These are phyloP conservation scores for Lecanicillium sp. DNA, from an alignment of 2,329 filamentous ascomycete genomes.

Conservation along the genomic window DNA sequence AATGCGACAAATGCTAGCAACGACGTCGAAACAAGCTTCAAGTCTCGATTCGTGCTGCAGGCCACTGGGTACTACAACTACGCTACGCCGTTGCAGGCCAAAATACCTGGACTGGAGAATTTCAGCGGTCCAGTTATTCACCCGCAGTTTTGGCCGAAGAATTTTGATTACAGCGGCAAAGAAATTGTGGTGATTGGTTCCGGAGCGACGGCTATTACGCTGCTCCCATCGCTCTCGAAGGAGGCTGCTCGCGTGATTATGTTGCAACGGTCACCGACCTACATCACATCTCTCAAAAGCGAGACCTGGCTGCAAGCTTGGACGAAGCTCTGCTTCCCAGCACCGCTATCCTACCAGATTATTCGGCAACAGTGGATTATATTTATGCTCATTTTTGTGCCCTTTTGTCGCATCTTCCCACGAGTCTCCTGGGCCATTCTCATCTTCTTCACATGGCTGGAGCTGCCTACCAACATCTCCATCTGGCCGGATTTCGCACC, in stretches of 20 bases:
- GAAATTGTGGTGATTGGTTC: slow-evolving; percentile 62
- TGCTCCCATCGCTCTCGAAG: slow-evolving; percentile 55
- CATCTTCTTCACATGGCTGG: slow-evolving; percentile 30
- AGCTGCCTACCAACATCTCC: slow-evolving; percentile 42
- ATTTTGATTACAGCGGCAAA: slow-evolving; percentile 59
- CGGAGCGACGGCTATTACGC: slow-evolving; percentile 61
- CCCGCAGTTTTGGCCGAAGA: slow-evolving; percentile 68
- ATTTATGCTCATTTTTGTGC: slow-evolving; percentile 33
- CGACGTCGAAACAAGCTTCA: slow-evolving; percentile 23
- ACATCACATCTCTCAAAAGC: slow-evolving; percentile 47
- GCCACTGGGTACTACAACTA: slow-evolving; percentile 62
- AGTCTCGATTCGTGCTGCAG: slow-evolving; percentile 49
- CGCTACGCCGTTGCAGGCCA: slow-evolving; percentile 46
- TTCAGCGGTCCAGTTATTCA: slow-evolving; percentile 47
- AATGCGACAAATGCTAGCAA: no score
- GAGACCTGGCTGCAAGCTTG: no score
- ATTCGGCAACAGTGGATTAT: slow-evolving; percentile 41
- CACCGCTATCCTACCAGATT: slow-evolving; percentile 37
- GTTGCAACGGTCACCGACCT: slow-evolving; percentile 61
- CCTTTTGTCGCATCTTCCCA: slow-evolving; percentile 46
- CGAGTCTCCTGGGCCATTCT: slow-evolving; percentile 37
- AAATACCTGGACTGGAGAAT: slow-evolving; percentile 35
- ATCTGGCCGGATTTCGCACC: slow-evolving; percentile 49
- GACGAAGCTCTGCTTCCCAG: slow-evolving; percentile 36
- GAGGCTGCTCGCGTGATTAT: slow-evolving; percentile 57